phyloP scores from a whole-genome alignment of 176 grass and related monocot genomes.

The Raddia distichophylla region DNA sequence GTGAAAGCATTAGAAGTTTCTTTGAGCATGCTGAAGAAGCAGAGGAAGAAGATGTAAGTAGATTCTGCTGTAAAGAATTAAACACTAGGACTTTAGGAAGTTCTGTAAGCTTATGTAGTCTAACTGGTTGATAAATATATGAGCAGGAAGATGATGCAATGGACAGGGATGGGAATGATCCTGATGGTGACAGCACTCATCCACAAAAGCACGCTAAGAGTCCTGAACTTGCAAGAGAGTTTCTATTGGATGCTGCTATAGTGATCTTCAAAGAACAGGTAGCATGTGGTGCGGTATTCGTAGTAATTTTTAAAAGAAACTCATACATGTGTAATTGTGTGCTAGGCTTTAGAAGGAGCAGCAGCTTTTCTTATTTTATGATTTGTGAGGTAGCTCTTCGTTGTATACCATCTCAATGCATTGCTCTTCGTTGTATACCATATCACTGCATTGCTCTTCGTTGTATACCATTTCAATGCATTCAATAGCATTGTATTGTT shows the following conservation, averaged over 20 bases:
- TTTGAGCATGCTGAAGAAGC: constrained; percentile 93
- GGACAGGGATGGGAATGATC: constrained; percentile 81
- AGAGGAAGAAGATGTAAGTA: constrained; percentile 91
- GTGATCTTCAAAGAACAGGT: constrained; percentile 98
- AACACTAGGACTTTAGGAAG: neutral
- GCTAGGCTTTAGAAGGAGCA: neutral
- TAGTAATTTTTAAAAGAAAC: neutral
- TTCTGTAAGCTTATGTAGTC: constrained; percentile 31
- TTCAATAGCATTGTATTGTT: constrained; percentile 5
- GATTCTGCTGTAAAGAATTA: constrained; percentile 19
- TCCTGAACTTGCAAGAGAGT: constrained; percentile 95
- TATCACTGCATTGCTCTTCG: neutral
- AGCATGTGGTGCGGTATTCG: neutral
- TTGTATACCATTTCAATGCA: neutral
- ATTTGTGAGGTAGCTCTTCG: neutral
- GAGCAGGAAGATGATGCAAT: constrained; percentile 82
- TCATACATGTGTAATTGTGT: neutral
- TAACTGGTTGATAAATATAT: constrained; percentile 33
- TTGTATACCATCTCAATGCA: neutral
- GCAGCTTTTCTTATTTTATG: neutral
- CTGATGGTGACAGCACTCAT: constrained; percentile 61
- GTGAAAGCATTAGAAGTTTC: constrained; percentile 73
- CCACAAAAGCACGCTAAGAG: constrained; percentile 95
- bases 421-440: neutral
- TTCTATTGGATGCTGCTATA: constrained; percentile 88